phyloP scores from a whole-genome alignment of 2,329 filamentous ascomycete genomes.

The Aspergillus floridensis region DNA sequence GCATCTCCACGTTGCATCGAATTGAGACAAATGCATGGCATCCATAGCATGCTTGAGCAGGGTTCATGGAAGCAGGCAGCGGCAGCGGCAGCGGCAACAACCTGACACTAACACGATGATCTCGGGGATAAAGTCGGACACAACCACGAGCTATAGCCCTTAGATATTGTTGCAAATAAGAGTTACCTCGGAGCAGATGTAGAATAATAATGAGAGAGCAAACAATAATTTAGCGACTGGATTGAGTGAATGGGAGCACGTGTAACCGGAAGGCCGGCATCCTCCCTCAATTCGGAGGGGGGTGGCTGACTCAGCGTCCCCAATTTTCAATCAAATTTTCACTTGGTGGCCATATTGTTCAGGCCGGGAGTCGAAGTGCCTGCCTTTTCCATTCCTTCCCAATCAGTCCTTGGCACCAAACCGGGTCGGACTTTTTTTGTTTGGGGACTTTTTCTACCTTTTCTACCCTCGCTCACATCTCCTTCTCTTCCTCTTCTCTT shows the following conservation, averaged over 20 bases:
- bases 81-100: background rate
- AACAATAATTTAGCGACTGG: background rate
- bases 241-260: background rate
- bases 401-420: slow-evolving; percentile 17
- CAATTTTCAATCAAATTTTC: background rate
- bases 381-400: background rate
- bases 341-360: background rate
- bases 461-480: slow-evolving; percentile 17
- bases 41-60: background rate
- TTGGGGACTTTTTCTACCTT: slow-evolving; percentile 19
- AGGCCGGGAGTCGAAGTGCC: background rate
- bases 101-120: no score
- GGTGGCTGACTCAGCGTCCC: background rate
- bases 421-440: slow-evolving; percentile 25
- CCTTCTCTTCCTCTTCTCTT: slow-evolving; percentile 20
- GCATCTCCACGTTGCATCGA: background rate
- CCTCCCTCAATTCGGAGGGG: background rate
- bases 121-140: background rate
- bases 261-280: background rate
- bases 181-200: background rate
- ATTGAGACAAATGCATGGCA: background rate
- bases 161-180: background rate
- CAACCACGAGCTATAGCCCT: background rate
- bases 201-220: background rate
- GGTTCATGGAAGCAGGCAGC: background rate